phyloP scores from a whole-genome alignment of 2,329 filamentous ascomycete genomes.

The Orbilia ellipsospora region DNA sequence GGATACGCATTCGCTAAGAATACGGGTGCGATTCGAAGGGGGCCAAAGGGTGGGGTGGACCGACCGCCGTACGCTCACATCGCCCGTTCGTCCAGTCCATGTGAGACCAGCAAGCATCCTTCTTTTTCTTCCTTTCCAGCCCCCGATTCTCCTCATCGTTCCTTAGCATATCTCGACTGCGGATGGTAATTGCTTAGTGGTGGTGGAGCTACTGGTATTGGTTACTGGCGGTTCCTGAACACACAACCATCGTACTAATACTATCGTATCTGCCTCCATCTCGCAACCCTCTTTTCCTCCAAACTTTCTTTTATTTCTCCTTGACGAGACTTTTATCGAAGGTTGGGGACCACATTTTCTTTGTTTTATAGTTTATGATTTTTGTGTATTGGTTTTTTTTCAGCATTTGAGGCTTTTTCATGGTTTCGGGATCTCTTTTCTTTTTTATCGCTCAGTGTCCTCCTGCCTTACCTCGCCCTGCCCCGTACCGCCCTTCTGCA shows the following conservation, averaged over 20 bases:
- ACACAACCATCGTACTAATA: background rate
- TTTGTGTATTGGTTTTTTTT: conserved; percentile 20
- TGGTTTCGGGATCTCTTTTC: conserved; percentile 44
- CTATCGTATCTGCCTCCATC: conserved; percentile 35
- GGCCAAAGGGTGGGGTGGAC: conserved; percentile 51
- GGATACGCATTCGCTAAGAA: background rate
- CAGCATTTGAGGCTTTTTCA: conserved; percentile 53
- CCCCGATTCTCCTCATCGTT: conserved; percentile 27
- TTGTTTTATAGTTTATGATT: conserved; percentile 13
- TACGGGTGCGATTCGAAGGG: background rate
- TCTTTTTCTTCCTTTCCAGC: conserved; percentile 46
- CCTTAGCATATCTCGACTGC: too few relatives aligned
- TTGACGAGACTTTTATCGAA: background rate
- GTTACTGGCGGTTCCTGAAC: conserved; percentile 43
- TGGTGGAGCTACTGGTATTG: too few relatives aligned
- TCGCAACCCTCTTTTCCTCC: conserved; percentile 27
- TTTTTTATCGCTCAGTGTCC: conserved; percentile 41
- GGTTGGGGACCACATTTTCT: background rate
- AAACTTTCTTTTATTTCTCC: conserved; percentile 14
- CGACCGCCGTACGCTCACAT: conserved; percentile 8
- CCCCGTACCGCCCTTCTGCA: conserved; percentile 49
- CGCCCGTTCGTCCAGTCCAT: background rate
- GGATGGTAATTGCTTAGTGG: too few relatives aligned
- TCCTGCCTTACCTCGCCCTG: conserved; percentile 9
- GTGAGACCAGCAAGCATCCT: conserved; percentile 25